Evolutionary conservation across 192 early-diverging fungal genomes (phyloP).

Genomic region (Diversispora eburnea): DNA sequence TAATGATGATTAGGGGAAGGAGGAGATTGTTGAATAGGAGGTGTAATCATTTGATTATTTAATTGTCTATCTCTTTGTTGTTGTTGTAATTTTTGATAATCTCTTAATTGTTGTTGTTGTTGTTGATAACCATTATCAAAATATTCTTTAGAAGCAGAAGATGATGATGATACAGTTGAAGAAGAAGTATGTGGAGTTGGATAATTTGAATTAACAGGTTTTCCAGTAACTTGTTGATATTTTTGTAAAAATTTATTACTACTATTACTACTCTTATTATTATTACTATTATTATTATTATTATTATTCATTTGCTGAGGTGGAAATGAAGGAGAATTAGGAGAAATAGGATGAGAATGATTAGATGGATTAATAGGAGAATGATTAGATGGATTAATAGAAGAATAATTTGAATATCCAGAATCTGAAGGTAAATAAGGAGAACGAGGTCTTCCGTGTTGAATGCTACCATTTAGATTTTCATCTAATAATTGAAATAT

Average conservation of each 20-base stretch:
- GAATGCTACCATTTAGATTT: background rate
- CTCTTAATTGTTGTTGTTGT: no score
- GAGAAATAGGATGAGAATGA: background rate
- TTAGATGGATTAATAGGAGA: background rate
- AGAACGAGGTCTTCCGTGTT: background rate
- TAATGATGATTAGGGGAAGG: no score
- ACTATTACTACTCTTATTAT: background rate
- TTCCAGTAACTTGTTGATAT: slow-evolving; percentile 2
- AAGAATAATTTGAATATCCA: slow-evolving; percentile 16
- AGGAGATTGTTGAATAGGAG: no score
- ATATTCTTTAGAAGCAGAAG: background rate
- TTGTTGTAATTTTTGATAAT: no score
- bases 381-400: slow-evolving; percentile 3
- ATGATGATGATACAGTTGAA: background rate
- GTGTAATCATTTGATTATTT: no score
- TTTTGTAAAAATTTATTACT: slow-evolving; percentile 9
- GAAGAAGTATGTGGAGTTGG: background rate
- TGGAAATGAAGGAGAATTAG: background rate
- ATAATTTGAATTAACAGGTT: background rate
- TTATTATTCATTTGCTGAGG: no score
- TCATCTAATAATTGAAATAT: background rate
- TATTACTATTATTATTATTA: no score
- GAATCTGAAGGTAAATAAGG: slow-evolving; percentile 8
- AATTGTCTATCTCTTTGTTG: no score
- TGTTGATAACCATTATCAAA: background rate